Conservation (phyloP, 2,329 filamentous ascomycete genomes). For the Colletotrichum plurivorum region DNA sequence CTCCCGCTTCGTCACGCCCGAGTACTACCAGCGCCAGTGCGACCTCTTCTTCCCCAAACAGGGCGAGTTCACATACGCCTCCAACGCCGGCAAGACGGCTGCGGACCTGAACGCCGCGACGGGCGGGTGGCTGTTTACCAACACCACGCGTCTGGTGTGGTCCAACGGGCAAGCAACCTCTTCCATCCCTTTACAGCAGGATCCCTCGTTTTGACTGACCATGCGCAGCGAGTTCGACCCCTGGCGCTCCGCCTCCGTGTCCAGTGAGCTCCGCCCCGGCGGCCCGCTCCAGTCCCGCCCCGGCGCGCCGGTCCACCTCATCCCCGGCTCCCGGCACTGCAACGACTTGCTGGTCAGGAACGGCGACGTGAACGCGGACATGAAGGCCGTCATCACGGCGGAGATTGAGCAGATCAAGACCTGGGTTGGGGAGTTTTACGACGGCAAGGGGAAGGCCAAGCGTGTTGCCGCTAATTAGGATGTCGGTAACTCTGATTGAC, state of each 20-base stretch:
- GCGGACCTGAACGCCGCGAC: constrained; percentile 66
- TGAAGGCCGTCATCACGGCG: constrained; percentile 59
- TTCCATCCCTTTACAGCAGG: background rate
- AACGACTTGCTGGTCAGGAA: constrained; percentile 65
- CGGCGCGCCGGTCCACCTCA: constrained; percentile 65
- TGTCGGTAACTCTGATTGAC: background rate
- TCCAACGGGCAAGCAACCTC: constrained; percentile 59
- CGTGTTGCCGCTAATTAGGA: background rate
- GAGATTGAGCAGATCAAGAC: constrained; percentile 63
- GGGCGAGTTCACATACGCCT: constrained; percentile 64
- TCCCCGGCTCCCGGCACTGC: constrained; percentile 69
- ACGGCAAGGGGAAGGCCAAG: constrained; percentile 11
- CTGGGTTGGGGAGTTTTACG: constrained; percentile 68
- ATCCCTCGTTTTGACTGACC: background rate
- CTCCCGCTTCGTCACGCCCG: constrained; percentile 63
- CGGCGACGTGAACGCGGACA: constrained; percentile 59
- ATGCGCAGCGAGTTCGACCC: constrained; percentile 65
- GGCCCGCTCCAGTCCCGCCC: constrained; percentile 65
- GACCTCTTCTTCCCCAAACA: constrained; percentile 67
- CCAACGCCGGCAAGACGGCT: constrained; percentile 60
- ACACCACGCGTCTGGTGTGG: constrained; percentile 69
- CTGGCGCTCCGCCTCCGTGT: constrained; percentile 69
- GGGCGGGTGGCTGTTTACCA: constrained; percentile 63
- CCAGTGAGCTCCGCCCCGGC: constrained; percentile 65
- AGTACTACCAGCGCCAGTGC: constrained; percentile 71